Evolutionary conservation across 352 stramenopile species (phyloP).

Genomic region (Phytophthora pini): DNA sequence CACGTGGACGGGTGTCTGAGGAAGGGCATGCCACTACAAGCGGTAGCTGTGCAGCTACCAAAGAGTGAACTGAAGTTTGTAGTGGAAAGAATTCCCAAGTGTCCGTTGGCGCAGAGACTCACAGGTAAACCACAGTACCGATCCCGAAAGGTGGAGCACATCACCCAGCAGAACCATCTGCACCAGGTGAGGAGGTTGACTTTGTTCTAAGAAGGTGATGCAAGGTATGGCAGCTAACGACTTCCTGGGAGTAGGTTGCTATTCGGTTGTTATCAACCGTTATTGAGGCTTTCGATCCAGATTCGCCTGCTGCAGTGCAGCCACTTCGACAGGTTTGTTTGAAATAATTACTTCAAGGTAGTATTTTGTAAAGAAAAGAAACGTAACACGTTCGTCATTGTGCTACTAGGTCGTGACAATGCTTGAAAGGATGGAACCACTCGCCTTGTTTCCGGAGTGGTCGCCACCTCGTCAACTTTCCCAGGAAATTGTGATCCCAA

Average conservation of each 20-base stretch:
- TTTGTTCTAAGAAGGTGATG: background rate
- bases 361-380: background rate
- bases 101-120: constrained; percentile 60
- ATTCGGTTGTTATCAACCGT: constrained; percentile 67
- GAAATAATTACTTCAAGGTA: background rate
- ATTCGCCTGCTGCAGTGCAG: constrained; percentile 48
- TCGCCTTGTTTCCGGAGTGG: constrained; percentile 84
- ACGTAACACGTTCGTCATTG: background rate
- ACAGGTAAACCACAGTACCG: constrained; percentile 74
- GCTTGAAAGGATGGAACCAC: constrained; percentile 64
- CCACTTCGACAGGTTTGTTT: constrained; percentile 70
- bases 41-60: constrained; percentile 70
- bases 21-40: constrained; percentile 83
- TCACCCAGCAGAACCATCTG: constrained; percentile 80
- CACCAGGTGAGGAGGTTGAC: constrained; percentile 62
- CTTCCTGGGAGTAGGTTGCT: constrained; percentile 56
- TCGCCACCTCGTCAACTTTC: constrained; percentile 69
- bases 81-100: constrained; percentile 78
- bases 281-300: constrained; percentile 64
- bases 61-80: constrained; percentile 91
- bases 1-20: constrained; percentile 85
- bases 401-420: constrained; percentile 61
- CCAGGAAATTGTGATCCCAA: constrained; percentile 42
- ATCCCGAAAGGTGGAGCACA: constrained; percentile 47
- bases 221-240: background rate